Evolutionary conservation across 805 yeast genomes (phyloP), one percentile per base, ranked within the genome.

Genomic region (Candida rishiriensis): DNA sequence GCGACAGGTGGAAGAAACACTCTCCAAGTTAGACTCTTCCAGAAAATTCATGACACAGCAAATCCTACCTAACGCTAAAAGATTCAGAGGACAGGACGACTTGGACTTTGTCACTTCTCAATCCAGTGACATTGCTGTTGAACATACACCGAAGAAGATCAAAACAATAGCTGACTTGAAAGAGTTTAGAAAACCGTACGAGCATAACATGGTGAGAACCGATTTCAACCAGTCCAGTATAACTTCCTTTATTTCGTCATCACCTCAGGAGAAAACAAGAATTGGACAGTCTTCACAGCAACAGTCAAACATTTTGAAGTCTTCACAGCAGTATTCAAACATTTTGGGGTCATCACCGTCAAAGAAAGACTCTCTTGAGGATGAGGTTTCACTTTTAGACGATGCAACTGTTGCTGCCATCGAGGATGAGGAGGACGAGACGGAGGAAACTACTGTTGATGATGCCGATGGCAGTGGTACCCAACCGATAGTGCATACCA

Each of bases 31-130:
- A 7, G 96, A 88, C 52, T 69, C 80, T 0, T 75, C 88, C 3
- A 72, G 97, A 35, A 73, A 76, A 2, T 90, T 81, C 60, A 71
- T 78, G 39, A 74, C 88, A 0, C 93, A 86, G 47, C 74, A 82
- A 2, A 65, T 78, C 0, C 52, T 78, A 13, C 65, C 75, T 68
- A 10, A 55, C 70, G 39, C 68, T 64, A 36, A 64, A 56, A 49
- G 68, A 43, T 29, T 39, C 13, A 42, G 49, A 26, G 44, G 43
- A 7, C 60, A 49, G 11, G 54, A 47, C 16, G 45, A 36, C 26
- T 39, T 40, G 21, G 53, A 35, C 35, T 38, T 47, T 3, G 53
- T 36, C 18, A 42, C 38, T n/a, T 34, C 41, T 13, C 26, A 21
- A 21, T 21, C 26, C 26, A 21, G 7, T 5, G 39, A 46, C 11